Conservation (phyloP, 208 protist genomes). For the Leishmania tarentolae region DNA sequence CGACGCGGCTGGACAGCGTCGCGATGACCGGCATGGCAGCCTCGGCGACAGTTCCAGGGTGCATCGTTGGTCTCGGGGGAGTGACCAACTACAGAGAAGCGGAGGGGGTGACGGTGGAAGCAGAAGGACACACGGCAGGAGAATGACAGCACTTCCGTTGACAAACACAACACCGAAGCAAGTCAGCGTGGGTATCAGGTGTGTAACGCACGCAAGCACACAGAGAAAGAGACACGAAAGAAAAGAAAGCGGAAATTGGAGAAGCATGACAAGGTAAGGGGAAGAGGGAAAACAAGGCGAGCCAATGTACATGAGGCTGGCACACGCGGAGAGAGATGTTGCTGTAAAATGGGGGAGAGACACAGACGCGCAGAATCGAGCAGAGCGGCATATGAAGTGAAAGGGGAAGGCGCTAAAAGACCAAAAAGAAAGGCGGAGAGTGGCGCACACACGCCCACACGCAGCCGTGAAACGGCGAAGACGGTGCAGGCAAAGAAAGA, state of each 20-base stretch:
- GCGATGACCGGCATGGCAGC: constrained; percentile 36
- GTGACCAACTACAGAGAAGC: neutral
- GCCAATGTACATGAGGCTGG: neutral
- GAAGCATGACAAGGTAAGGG: neutral
- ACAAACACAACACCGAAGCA: neutral
- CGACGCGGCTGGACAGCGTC: constrained; percentile 42
- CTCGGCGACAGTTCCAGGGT: constrained; percentile 4
- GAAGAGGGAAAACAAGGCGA: neutral
- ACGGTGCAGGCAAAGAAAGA: too few species aligned
- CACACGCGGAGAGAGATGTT: neutral
- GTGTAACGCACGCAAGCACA: neutral
- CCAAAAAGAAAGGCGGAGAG: neutral
- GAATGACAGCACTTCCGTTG: neutral
- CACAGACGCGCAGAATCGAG: neutral
- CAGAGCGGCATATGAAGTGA: neutral
- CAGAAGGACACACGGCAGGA: neutral
- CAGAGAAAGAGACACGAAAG: neutral
- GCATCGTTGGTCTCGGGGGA: neutral
- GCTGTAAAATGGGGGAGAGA: neutral
- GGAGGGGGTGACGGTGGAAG: neutral
- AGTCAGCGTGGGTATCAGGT: neutral
- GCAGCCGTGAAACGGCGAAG: neutral
- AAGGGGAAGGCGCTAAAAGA: neutral
- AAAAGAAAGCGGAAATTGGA: neutral
- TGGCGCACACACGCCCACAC: neutral